Evolutionary conservation across 257 asterid species (phyloP), one percentile per base, ranked within the genome.

Genomic region (Nicotiana tabacum): DNA sequence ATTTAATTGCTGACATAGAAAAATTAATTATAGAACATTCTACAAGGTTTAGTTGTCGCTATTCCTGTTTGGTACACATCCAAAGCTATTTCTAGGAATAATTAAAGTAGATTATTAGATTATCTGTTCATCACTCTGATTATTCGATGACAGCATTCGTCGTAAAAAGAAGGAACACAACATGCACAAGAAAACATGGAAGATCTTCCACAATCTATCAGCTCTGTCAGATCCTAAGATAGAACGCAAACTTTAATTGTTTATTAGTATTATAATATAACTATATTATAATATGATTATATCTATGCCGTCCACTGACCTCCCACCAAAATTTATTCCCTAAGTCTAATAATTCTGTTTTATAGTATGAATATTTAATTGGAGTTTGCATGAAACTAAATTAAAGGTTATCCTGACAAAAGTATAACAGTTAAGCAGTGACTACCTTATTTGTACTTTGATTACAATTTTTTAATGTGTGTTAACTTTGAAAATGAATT

Each of bases 191-290:
- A 83, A 88, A 87, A 86, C 88, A 77, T 27, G 82, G 65, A 79
- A 85, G 87, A 90, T 88, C 85, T 83, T 88, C 66, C 83, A 79
- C 77, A 82, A 86, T 86, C 90, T 84, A 79, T 68, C 7, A 68
- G 21, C 55, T 43, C 55, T 35, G 27, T 15, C 82, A 53, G 64
- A 43, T 66, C 82, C 80, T 77, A 65, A 67, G 77, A 24, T 69
- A 43, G 55, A 70, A 39, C 66, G 86, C 65, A 81, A 82, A 60
- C 84, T 35, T 70, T 62, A 57, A 78, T 83, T 68, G 39, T 83
- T 69, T 56, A 60, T n/a, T 57, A 62, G 18, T 48, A 21, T 53
- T 82, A 79, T 10, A 70, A 39, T 70, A n/a, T 39, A n/a, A 39
- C 11, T 21, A 46, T 21, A 43, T 43, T n/a, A 43, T 72, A 58